These are phyloP conservation scores for Syzygium jambos DNA, from an alignment of 345 rosid species.

Conservation along the genomic window DNA sequence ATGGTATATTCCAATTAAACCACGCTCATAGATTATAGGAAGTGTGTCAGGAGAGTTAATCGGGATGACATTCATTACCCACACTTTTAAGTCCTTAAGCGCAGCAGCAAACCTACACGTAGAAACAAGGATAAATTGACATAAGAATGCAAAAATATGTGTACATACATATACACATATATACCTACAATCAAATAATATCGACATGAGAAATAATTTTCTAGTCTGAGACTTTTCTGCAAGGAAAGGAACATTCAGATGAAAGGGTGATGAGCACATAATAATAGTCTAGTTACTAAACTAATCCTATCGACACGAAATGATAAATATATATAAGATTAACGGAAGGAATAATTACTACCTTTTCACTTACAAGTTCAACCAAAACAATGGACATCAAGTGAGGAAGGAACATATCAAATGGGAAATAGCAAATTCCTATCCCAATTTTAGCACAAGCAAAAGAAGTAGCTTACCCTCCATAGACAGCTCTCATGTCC, in stretches of 20 bases:
- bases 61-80: constrained; percentile 90
- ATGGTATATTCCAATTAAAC: constrained; percentile 82
- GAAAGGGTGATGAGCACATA: background rate
- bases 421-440: background rate
- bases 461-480: constrained; percentile 50
- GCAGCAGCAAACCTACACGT: constrained; percentile 66
- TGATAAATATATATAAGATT: background rate
- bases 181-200: background rate
- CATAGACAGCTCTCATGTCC: constrained; percentile 94
- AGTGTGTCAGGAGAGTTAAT: constrained; percentile 72
- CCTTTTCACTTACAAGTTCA: background rate
- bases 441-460: background rate
- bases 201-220: background rate
- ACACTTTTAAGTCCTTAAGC: constrained; percentile 52
- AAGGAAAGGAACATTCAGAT: background rate
- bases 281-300: background rate
- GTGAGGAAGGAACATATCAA: background rate
- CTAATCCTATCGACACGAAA: background rate
- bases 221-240: background rate
- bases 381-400: background rate
- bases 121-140: constrained; percentile 1
- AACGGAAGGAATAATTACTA: background rate
- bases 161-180: background rate
- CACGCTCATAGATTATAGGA: constrained; percentile 84
- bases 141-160: background rate